phyloP scores from a whole-genome alignment of 1,284 basidiomycete genomes.

The Takashimella tepidaria region DNA sequence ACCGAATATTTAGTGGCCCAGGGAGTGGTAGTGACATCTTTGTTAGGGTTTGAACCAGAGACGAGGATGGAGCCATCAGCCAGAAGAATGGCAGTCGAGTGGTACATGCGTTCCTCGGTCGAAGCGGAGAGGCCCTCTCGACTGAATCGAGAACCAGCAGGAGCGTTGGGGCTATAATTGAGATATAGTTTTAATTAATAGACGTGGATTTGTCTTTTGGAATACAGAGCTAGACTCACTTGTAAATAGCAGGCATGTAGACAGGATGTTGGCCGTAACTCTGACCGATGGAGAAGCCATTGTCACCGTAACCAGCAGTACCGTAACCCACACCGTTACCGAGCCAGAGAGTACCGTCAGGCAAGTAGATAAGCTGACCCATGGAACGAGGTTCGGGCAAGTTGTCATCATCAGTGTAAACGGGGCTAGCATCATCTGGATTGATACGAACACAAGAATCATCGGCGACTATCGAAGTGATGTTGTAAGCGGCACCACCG shows the following conservation, averaged over 20 bases:
- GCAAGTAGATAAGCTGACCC: conserved; percentile 59
- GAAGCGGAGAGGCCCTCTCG: conserved; percentile 63
- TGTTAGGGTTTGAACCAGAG: conserved; percentile 72
- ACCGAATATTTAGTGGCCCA: conserved; percentile 46
- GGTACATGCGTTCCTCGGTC: conserved; percentile 72
- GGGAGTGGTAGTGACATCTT: conserved; percentile 55
- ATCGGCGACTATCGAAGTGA: conserved; percentile 45
- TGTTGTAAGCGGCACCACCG: conserved; percentile 42
- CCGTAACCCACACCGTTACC: conserved; percentile 74
- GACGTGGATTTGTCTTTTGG: no score
- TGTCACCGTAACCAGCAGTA: conserved; percentile 51
- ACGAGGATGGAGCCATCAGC: conserved; percentile 80
- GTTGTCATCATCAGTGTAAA: conserved; percentile 62
- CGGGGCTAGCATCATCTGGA: conserved; percentile 65
- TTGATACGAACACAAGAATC: conserved; percentile 56
- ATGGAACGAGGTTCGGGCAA: conserved; percentile 69
- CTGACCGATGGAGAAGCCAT: conserved; percentile 38
- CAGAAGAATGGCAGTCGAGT: conserved; percentile 79
- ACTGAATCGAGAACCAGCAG: conserved; percentile 61
- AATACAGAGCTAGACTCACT: conserved; percentile 46
- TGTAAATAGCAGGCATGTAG: conserved; percentile 53
- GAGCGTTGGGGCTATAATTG: conserved; percentile 52
- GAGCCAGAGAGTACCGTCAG: conserved; percentile 46
- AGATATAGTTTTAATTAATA: not conserved
- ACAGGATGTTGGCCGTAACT: conserved; percentile 44